phyloP scores from a whole-genome alignment of 2,329 filamentous ascomycete species.

The Alternaria sp. region DNA sequence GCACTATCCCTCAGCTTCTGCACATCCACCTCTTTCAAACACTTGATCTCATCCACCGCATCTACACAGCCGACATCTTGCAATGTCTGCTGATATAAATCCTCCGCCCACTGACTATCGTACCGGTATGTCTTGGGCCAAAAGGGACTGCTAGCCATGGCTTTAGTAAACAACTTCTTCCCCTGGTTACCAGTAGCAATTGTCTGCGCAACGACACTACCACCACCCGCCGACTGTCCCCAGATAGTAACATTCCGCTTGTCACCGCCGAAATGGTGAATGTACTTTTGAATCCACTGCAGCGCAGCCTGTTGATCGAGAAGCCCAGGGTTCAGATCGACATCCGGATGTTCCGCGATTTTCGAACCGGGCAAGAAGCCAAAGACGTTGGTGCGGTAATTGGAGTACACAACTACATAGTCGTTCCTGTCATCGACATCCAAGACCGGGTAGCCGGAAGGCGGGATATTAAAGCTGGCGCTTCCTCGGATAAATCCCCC shows the following conservation, averaged over 20 bases:
- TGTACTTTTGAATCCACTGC: conserved; percentile 63
- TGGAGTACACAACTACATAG: conserved; percentile 62
- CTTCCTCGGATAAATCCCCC: conserved; percentile 68
- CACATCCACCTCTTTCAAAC: conserved; percentile 64
- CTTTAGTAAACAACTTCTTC: conserved; percentile 59
- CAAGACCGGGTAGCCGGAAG: conserved; percentile 65
- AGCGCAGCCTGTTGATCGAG: conserved; percentile 63
- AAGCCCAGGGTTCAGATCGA: conserved; percentile 62
- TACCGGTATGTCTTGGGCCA: conserved; percentile 67
- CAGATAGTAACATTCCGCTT: conserved; percentile 62
- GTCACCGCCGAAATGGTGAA: conserved; percentile 64
- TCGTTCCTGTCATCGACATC: conserved; percentile 63
- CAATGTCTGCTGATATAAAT: conserved; percentile 59
- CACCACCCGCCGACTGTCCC: conserved; percentile 65
- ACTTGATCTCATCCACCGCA: conserved; percentile 57
- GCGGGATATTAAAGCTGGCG: conserved; percentile 64
- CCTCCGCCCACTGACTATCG: conserved; percentile 61
- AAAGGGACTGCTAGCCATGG: conserved; percentile 63
- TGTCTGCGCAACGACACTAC: conserved; percentile 62
- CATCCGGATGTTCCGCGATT: conserved; percentile 55
- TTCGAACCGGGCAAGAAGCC: conserved; percentile 63
- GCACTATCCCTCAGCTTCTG: conserved; percentile 64
- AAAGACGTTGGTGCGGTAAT: conserved; percentile 67
- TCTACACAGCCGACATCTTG: conserved; percentile 58
- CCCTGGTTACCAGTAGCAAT: conserved; percentile 59